Evolutionary conservation across 2,329 filamentous ascomycete genomes (phyloP), one percentile per base, ranked within the genome.

Genomic region (Botrytis tulipae): DNA sequence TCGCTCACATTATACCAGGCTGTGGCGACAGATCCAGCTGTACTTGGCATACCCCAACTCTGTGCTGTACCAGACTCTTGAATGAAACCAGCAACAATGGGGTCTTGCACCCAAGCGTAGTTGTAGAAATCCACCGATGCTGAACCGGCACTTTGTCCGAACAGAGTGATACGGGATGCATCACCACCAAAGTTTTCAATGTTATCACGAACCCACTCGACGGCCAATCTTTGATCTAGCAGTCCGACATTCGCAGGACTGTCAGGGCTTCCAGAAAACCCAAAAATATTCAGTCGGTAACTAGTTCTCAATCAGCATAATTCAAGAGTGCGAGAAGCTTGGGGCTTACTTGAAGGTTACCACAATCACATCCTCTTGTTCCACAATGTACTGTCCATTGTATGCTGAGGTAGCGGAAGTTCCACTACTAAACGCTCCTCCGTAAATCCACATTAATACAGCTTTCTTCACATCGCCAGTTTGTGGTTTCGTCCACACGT

Each of bases 171-270:
- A 73, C 87, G 85, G 2, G 81, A 80, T 1, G 83, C 82, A 75
- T 91, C 87, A 2, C 90, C 90, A 0, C 90, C 89, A 79, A 92
- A 90, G 3, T 82, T 82, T 3, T 80, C 85, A 68, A 90, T 87
- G 78, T 91, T 91, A 40, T 86, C 83, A 73, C 84, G 83, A 40
- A 92, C 85, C 90, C 90, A 92, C 75, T 84, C 82, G 25, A 92
- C 82, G 9, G 88, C 85, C 16, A 86, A 78, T 76, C 87, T 84
- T 80, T 92, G 89, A 78, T 92, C 90, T 74, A 86, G 83, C 66
- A 92, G 80, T 2, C 91, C 91, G 16, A 91, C 81, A 75, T 93
- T 93, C 1, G 74, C 74, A 9, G 75, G 71, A 9, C 74, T 69
- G 8, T 42, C 48, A 9, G 77, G 78, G 10, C 80, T 79, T 32